Base-by-base conservation (phyloP, 2,329 filamentous ascomycete species). In the Paramyrothecium roridum region DNA sequence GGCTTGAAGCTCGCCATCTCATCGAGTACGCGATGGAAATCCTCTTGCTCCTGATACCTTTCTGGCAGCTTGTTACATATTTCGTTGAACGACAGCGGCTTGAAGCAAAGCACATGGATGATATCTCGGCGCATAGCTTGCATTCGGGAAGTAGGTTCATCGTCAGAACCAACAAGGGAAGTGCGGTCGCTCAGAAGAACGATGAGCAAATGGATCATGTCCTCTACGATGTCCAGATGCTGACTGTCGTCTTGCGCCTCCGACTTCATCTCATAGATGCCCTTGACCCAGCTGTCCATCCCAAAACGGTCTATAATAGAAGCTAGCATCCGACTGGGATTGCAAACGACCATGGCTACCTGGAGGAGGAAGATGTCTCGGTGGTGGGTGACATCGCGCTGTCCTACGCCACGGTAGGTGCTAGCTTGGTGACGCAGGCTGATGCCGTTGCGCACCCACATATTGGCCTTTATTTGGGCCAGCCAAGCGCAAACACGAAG, bases 401-500 rank as follows among this genome's bases (percentile, higher is more conserved):
- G 91, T 12, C 86, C 85, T 16, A 97, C 91, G 45, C 91, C 93
- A 17, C 92, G 87, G 69, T 99, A 99, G 19, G 93, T 95, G 52
- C 89, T 89, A 69, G 96, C 95, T 72, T 99, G 95, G 70, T 99
- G 95, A 43, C 93, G 86, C 52, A 99, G 82, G 65, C 93, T 98
- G 67, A 99, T 91, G 2, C 95, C 95, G 68, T 99, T 99, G 54
- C 95, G 87, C 59, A 99, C 93, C 95, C 96, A 99, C 87, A 98
- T 96, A 52, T 92, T 91, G 19, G 93, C 92, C 71, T 96, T 96
- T 86, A 99, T 98, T 75, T 99, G 96, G 7, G 95, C 90, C 33
- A 99, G 79, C 95, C 95, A 99, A 20, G 91, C 92, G 69, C 92
- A 97, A 1, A 98, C 93, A 52, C 96, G 84, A 3, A 99, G 79